Base-by-base conservation (phyloP, 345 rosid genomes). In the Abelmoschus esculentus region DNA sequence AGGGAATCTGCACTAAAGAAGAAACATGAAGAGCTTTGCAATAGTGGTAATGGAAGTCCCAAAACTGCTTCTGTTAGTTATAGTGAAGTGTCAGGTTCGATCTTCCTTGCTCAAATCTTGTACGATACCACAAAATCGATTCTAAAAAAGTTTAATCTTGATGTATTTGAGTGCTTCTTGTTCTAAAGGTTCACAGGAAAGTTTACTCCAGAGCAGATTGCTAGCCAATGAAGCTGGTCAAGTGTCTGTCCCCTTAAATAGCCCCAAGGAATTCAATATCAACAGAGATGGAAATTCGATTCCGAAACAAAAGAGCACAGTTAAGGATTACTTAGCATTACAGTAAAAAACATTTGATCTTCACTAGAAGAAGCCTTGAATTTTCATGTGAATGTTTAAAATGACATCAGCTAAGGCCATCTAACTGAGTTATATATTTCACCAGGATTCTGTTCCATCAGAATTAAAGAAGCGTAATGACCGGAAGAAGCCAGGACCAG, bases 1-100 rank as follows among this genome's bases (percentile, higher is more conserved):
- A 89, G 98, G 83, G 87, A 89, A 79, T 77, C 90, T 2, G 98
- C 96, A 63, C 65, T 89, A 80, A 78, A 67, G 75, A 93, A 82
- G 90, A 93, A 91, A 72, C 86, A 78, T 6, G 86, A 78, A 2
- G 86, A 88, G 77, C 88, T 85, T 50, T 36, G 71, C 40, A 72
- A 32, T 69, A 70, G 71, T 71, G 70, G 52, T 72, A 31, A 68
- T 18, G 71, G 72, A 58, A 85, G 80, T 80, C 72, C 73, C 29
- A 72, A 68, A 50, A 76, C 68, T 14, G 71, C 78, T 53, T 69
- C 55, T 62, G 56, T 58, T 73, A 40, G 67, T 69, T 75, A 72
- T 22, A 52, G 55, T 47, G 73, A 83, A 50, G 78, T 73, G 74
- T 80, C 87, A 87, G 96, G 98, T 90, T 74, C 56, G 77, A 71